Evolutionary conservation across 495 filamentous ascomycete species (phyloP).

Genomic region (Durotheca rogersii): DNA sequence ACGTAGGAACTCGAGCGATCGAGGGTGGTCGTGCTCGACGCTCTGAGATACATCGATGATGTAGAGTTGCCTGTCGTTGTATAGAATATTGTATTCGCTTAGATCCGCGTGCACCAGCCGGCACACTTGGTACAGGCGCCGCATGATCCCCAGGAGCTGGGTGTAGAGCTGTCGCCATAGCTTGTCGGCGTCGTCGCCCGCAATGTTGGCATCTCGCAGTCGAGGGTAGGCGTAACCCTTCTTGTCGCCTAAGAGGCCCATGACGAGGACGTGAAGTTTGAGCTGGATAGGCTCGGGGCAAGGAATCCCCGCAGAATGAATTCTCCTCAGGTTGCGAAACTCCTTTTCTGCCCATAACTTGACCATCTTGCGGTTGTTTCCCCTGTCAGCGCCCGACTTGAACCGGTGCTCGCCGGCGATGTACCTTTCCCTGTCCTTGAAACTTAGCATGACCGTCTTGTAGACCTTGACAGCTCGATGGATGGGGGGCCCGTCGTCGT

Average conservation of each 20-base stretch:
- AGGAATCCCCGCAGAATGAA: slow-evolving; percentile 79
- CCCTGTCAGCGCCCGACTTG: slow-evolving; percentile 80
- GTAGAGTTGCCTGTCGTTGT: slow-evolving; percentile 78
- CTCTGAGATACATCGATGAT: slow-evolving; percentile 97
- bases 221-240: slow-evolving; percentile 85
- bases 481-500: slow-evolving; percentile 47
- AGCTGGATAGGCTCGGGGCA: slow-evolving; percentile 87
- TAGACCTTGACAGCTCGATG: slow-evolving; percentile 92
- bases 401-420: slow-evolving; percentile 85
- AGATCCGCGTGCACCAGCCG: slow-evolving; percentile 91
- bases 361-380: slow-evolving; percentile 90
- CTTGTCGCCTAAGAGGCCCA: slow-evolving; percentile 86
- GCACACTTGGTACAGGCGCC: slow-evolving; percentile 86
- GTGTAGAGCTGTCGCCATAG: slow-evolving; percentile 78
- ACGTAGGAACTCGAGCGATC: slow-evolving; percentile 84
- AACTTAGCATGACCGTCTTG: slow-evolving; percentile 93
- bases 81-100: slow-evolving; percentile 95
- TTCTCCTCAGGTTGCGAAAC: slow-evolving; percentile 85
- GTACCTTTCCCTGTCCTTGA: slow-evolving; percentile 96
- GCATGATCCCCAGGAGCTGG: slow-evolving; percentile 84
- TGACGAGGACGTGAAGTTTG: slow-evolving; percentile 85
- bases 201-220: slow-evolving; percentile 55
- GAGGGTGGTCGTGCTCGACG: slow-evolving; percentile 94
- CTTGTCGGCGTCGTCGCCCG: slow-evolving; percentile 60
- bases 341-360: slow-evolving; percentile 99